Evolutionary conservation across 208 protist species (phyloP), one percentile per base, ranked within the genome.

Genomic region (Trypanosoma melophagium): DNA sequence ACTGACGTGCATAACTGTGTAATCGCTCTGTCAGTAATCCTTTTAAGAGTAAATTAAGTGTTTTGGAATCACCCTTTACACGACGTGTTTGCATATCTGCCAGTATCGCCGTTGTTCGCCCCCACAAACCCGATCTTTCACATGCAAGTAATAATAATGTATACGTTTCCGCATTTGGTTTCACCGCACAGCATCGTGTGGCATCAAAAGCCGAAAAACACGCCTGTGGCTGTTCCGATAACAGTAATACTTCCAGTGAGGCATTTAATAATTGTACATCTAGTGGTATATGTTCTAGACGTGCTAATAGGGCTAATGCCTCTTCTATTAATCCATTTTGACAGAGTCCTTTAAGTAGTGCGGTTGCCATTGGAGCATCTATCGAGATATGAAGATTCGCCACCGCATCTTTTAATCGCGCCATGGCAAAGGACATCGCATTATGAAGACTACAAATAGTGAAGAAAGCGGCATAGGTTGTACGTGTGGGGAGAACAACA

Each of bases 21-120:
- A 94, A 70, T 38, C 80, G 72, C 71, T 93, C 75, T 61, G 63
- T 82, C 25, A 96, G 54, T 21, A 96, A 71, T 0, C 90, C 90
- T 53, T 96, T 96, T 10, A 96, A 71, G 5, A 96, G 66, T 53
- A 94, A 69, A 60, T 96, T 96, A 1, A 96, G 82, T 7, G 85
- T 92, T 64, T 80, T 82, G 17, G 68, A 42, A 45, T 89, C 83
- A 25, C 90, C 90, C 24, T 84, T 83, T 44, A 96, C 76, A 42
- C 79, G 76, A 12, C 79, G 78, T 7, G 44, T 63, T 68, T 96
- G 87, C 90, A 96, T 96, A 35, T 96, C 90, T 1, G 79, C 70
- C 7, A 92, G 72, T 7, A 96, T 72, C 12, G 41, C 44, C 53
- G 77, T 90, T 63, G 84, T 72, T 17, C 68, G 81, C 9, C 61